A percentile compares a stretch with the other conserved stretches of the same genome.
These are phyloP conservation scores for Chaetomiaceae sp. DNA, from an alignment of 2,329 filamentous ascomycete species.

Conservation along the genomic window DNA sequence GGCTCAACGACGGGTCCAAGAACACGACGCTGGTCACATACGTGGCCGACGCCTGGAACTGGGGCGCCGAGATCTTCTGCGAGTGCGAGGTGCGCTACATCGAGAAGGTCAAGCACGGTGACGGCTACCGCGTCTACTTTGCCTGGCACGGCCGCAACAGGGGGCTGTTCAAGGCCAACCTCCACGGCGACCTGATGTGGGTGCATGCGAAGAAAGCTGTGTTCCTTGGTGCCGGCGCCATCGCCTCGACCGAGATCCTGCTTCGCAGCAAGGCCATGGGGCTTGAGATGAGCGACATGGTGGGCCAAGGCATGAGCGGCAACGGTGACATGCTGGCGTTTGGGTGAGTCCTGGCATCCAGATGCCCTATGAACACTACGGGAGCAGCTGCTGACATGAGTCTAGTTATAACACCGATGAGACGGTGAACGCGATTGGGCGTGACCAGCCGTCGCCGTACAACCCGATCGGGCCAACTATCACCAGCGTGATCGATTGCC, in stretches of 20 bases:
- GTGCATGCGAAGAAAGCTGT: constrained; percentile 59
- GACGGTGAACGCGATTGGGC: constrained; percentile 51
- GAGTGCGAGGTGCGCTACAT: constrained; percentile 61
- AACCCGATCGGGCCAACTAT: constrained; percentile 57
- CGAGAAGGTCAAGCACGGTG: constrained; percentile 41
- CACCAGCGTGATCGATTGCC: constrained; percentile 55
- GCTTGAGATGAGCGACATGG: constrained; percentile 48
- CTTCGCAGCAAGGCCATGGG: constrained; percentile 55
- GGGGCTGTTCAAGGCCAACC: constrained; percentile 46
- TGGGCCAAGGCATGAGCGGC: constrained; percentile 57
- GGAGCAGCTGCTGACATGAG: constrained; percentile 17
- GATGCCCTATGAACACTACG: not conserved
- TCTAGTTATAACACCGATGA: constrained; percentile 53
- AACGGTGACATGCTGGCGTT: constrained; percentile 63
- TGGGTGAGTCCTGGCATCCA: constrained; percentile 35
- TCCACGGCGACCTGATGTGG: constrained; percentile 59
- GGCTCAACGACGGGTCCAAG: constrained; percentile 62
- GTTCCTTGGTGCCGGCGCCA: constrained; percentile 58
- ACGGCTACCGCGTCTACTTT: constrained; percentile 59
- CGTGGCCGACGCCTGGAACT: constrained; percentile 63
- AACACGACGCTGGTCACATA: constrained; percentile 62
- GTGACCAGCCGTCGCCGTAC: constrained; percentile 41
- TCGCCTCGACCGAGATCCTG: constrained; percentile 61
- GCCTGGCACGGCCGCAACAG: constrained; percentile 56
- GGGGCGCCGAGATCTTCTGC: constrained; percentile 66